Evolutionary conservation across 2,329 filamentous ascomycete genomes (phyloP).

Genomic region (Massarina eburnea): DNA sequence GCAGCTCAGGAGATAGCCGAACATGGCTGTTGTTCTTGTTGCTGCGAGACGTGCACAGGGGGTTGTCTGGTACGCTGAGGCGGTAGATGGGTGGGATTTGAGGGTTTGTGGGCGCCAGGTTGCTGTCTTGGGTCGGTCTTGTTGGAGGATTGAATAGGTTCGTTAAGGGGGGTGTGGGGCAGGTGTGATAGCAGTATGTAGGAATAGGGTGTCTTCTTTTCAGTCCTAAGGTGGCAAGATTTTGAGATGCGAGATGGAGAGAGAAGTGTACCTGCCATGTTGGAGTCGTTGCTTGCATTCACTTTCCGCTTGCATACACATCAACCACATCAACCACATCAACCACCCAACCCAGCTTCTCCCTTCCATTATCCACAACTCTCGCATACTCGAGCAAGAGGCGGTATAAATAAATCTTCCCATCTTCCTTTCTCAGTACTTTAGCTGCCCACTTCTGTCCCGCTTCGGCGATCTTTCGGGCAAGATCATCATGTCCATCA

Average conservation of each 20-base stretch:
- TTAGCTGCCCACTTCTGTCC: conserved; percentile 69
- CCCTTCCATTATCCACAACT: conserved; percentile 45
- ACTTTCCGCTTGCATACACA: conserved; percentile 2
- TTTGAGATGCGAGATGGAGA: neutral
- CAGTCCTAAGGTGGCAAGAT: neutral
- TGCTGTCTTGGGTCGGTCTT: neutral
- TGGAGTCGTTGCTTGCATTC: neutral
- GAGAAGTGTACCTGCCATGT: neutral
- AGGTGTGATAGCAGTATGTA: neutral
- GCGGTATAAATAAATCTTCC: conserved; percentile 70
- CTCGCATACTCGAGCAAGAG: conserved; percentile 53
- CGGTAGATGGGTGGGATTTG: conserved; percentile 17
- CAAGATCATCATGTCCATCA: conserved; percentile 54
- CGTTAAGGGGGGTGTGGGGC: neutral
- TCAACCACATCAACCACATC: conserved; percentile 25
- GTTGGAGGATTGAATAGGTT: neutral
- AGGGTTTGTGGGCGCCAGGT: conserved; percentile 9
- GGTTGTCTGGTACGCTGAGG: conserved; percentile 5
- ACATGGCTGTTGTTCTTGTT: neutral
- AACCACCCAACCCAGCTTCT: conserved; percentile 45
- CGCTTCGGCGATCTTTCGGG: conserved; percentile 64
- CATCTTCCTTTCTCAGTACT: conserved; percentile 70
- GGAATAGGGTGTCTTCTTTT: neutral
- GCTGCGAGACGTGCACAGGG: neutral
- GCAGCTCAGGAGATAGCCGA: neutral